Percentiles rank a stretch among this genome's conserved stretches.
Evolutionary conservation across 2,329 filamentous ascomycete species (phyloP).

Genomic region (Tetracladium maxilliforme): DNA sequence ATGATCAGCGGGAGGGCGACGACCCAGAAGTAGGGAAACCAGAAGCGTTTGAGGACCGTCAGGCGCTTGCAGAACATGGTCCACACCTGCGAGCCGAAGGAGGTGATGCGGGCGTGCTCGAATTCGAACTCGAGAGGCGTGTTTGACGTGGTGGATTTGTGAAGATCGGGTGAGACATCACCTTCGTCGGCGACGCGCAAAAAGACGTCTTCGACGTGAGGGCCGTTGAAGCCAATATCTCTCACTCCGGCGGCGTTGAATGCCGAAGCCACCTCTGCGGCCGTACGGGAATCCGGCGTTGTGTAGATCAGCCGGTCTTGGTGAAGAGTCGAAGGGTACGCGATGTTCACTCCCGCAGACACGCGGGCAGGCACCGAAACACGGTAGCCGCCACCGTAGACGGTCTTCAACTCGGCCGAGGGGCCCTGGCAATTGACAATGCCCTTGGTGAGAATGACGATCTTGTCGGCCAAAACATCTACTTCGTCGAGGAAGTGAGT

Average conservation of each 20-base stretch:
- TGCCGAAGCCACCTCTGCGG: too few relatives aligned
- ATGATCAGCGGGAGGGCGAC: conserved; percentile 8
- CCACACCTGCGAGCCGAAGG: conserved; percentile 7
- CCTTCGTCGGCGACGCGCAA: conserved; percentile 11
- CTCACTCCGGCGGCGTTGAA: too few relatives aligned
- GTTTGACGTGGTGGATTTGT: background rate
- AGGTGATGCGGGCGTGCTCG: conserved; percentile 3
- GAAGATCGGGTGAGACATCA: conserved; percentile 1
- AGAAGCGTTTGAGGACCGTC: conserved; percentile 8
- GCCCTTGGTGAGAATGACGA: conserved; percentile 49
- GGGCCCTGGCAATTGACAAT: conserved; percentile 47
- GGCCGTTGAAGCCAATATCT: too few relatives aligned
- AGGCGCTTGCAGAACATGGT: conserved; percentile 9
- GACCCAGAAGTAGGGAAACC: conserved; percentile 7
- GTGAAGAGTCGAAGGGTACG: too few relatives aligned
- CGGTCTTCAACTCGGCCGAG: conserved; percentile 46
- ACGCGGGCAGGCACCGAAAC: conserved; percentile 35
- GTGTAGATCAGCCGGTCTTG: too few relatives aligned
- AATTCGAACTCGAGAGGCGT: conserved; percentile 3
- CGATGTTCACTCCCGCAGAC: conserved; percentile 18
- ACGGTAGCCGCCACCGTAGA: conserved; percentile 45
- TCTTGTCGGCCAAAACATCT: conserved; percentile 49
- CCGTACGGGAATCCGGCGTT: too few relatives aligned
- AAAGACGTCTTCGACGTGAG: conserved; percentile 18
- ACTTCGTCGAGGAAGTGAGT: conserved; percentile 52